Evolutionary conservation across 371 early-diverging fungal genomes (phyloP), one percentile per base, ranked within the genome.

Genomic region (Actinomortierella wolfii): DNA sequence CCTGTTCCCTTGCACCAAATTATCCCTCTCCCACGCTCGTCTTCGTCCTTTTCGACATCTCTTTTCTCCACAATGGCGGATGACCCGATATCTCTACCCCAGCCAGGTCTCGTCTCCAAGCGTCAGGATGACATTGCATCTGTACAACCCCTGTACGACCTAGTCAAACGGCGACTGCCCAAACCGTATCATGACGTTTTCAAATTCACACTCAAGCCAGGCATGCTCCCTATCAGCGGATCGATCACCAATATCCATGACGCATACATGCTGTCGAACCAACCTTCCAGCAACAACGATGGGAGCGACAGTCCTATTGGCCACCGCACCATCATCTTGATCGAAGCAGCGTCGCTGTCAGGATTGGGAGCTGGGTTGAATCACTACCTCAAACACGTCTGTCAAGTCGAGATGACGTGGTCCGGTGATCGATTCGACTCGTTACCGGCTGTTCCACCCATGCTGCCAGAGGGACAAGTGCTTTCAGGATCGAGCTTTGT

Each of bases 391-490:
- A 59, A 57, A 28, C 28, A 63, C n/a, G 46, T 67, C 47, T 74
- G 74, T 42, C 44, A 74, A 18, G 67, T 74, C 40, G 74, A 74
- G 49, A 56, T 74, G 64, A 50, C 64, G 7, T 74, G 74, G 74
- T 67, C 67, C 17, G 74, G 74, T 8, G 61, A 74, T 49, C 56
- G 74, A 13, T 67, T 74, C 40, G 60, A 53, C 25, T 6, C 34
- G 5, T 26, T 74, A 15, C 74, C 74, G 17, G 6, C 51, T 9
- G 54, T 57, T 0, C 74, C 74, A 9, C 74, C 67, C 20, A 2
- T n/a, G 23, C 26, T 67, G 17, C 25, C 56, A 2, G 13, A 23
- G 2, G 40, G 48, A 13, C 39, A 14, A 51, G 54, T 1, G 17
- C 62, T 6, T 28, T 40, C 13, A 53, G 57, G 15, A 25, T 60